Evolutionary conservation across 306 rosid species (phyloP).

Genomic region (Ormosia semicastrata): DNA sequence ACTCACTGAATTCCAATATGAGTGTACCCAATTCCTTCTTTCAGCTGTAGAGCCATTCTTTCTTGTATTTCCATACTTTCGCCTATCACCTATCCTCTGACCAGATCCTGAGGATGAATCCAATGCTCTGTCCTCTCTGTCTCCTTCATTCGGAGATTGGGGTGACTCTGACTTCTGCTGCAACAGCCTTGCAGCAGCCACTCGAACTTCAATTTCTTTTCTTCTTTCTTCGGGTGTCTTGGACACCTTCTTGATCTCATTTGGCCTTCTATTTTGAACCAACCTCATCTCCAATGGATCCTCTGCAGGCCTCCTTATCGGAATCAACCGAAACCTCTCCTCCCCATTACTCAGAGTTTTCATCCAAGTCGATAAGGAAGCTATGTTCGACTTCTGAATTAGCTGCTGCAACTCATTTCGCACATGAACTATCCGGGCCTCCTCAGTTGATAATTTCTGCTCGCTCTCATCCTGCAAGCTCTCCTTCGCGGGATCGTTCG

Average conservation of each 20-base stretch:
- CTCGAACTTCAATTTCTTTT: slow-evolving; percentile 92
- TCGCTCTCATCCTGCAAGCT: slow-evolving; percentile 86
- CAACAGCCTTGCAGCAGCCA: slow-evolving; percentile 94
- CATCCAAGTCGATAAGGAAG: slow-evolving; percentile 85
- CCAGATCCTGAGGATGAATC: slow-evolving; percentile 59
- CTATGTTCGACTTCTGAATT: slow-evolving; percentile 85
- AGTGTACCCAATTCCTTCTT: slow-evolving; percentile 69
- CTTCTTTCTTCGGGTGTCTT: slow-evolving; percentile 90
- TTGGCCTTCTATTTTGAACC: slow-evolving; percentile 84
- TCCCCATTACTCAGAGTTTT: slow-evolving; percentile 87
- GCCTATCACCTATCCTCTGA: slow-evolving; percentile 65
- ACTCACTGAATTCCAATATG: slow-evolving; percentile 72
- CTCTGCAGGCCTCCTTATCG: slow-evolving; percentile 70
- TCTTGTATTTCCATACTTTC: slow-evolving; percentile 50
- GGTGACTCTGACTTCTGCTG: slow-evolving; percentile 87
- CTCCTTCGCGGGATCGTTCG: slow-evolving; percentile 87
- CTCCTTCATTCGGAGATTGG: slow-evolving; percentile 52
- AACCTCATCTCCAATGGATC: slow-evolving; percentile 91
- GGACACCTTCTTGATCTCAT: slow-evolving; percentile 92
- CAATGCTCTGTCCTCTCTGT: slow-evolving; percentile 52
- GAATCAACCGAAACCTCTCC: slow-evolving; percentile 81
- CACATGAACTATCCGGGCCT: slow-evolving; percentile 60
- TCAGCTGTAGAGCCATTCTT: slow-evolving; percentile 70
- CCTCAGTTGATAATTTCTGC: slow-evolving; percentile 53
- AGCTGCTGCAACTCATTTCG: slow-evolving; percentile 82